phyloP scores from a whole-genome alignment of 345 rosid species.

The Carallia pectinifolia region DNA sequence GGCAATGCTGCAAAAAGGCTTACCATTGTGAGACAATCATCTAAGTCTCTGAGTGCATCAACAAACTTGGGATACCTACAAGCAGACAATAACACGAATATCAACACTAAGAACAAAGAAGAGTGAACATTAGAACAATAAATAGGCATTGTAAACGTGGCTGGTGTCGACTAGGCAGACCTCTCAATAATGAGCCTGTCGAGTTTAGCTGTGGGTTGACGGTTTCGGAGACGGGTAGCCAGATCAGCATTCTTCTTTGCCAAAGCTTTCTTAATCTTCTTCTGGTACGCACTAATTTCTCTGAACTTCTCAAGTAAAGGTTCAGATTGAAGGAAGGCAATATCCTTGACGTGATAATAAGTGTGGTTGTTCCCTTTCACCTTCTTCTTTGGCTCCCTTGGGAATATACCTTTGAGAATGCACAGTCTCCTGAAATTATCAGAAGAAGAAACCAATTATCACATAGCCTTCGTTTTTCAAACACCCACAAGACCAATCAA shows the following conservation, averaged over 20 bases:
- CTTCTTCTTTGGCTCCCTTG: conserved; percentile 93
- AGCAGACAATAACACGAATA: not conserved
- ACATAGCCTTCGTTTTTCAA: not conserved
- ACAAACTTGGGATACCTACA: conserved; percentile 81
- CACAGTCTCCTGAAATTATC: conserved; percentile 59
- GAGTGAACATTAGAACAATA: not conserved
- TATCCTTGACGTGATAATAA: conserved; percentile 90
- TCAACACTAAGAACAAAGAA: not conserved
- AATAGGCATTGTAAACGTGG: too few species aligned
- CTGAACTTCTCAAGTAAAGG: conserved; percentile 86
- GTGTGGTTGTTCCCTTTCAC: conserved; percentile 91
- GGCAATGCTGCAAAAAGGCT: conserved; percentile 93
- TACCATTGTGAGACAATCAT: conserved; percentile 88
- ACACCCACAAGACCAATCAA: not conserved
- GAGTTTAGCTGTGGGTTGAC: conserved; percentile 67
- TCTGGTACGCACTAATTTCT: conserved; percentile 64
- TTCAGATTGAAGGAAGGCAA: conserved; percentile 75
- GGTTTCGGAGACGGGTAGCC: conserved; percentile 54
- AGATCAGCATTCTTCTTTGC: conserved; percentile 80
- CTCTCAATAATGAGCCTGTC: conserved; percentile 78
- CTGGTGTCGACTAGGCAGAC: conserved; percentile 33
- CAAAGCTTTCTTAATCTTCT: conserved; percentile 76
- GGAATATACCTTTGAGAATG: conserved; percentile 82
- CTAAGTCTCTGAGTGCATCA: conserved; percentile 93
- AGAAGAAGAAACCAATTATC: not conserved